Evolutionary conservation across 2,329 filamentous ascomycete species (phyloP), one percentile per base, ranked within the genome.

Genomic region (Diaporthe helianthi): DNA sequence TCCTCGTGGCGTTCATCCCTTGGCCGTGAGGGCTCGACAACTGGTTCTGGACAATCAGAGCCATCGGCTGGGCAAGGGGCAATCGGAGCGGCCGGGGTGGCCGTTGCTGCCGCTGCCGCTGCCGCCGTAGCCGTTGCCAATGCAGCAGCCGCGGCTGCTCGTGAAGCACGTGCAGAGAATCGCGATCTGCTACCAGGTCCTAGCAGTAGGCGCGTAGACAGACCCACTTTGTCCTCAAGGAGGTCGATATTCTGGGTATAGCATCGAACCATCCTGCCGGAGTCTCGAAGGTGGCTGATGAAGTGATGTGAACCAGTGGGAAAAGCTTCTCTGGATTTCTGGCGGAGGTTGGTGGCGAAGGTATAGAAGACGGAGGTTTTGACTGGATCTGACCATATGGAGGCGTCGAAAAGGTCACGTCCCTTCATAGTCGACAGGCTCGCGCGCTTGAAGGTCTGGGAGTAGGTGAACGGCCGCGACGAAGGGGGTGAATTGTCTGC

Each of bases 211-310:
- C 89, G 85, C 0, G 89, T 91, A 19, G 85, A 87, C 4, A 93
- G 81, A 4, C 90, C 90, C 52, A 92, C 89, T 68, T 90, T 89
- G 74, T 90, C 88, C 76, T 93, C 91, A 8, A 93, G 87, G 71
- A 89, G 88, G 73, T 93, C 90, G 72, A 93, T 93, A 72, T 93
- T 93, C 73, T 93, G 90, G 0, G 90, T 93, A 74, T 93, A 93
- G 74, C 90, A 92, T 47, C 90, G 83, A 38, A 92, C 89, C 6
- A 93, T 82, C 72, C 91, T 90, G 4, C 90, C 89, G 4, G 87
- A 84, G 75, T 92, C 89, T 53, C 89, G 85, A 6, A 93, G 82
- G 41, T 89, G 86, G 52, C 87, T 85, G 73, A 93, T 90, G 76
- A 93, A 92, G 67, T 86, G 86, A 78, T 93, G 90, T 1, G 89